A percentile compares a stretch with the other conserved stretches of the same genome.
Evolutionary conservation across 1,139 yeast species (phyloP).

Genomic region (Wickerhamiella infanticola): DNA sequence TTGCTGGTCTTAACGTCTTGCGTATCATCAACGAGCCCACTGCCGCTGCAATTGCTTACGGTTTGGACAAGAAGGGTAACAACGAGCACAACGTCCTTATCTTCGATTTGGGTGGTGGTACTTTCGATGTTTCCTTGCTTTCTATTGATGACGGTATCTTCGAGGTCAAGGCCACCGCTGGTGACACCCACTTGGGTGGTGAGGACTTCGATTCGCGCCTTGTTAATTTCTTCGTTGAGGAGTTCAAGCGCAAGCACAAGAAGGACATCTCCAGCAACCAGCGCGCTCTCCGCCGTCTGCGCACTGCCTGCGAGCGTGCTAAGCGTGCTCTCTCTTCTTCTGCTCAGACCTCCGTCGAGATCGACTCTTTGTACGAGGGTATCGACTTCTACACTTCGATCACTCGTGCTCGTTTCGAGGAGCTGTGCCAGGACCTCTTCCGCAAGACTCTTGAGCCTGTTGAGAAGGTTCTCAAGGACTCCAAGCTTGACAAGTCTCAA

Average conservation of each 20-base stretch:
- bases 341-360: slow-evolving; percentile 92
- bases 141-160: slow-evolving; percentile 98
- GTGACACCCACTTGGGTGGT: slow-evolving; percentile 99
- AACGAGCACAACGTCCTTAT: slow-evolving; percentile 75
- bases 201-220: slow-evolving; percentile 97
- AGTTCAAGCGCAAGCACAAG: slow-evolving; percentile 95
- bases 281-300: slow-evolving; percentile 94
- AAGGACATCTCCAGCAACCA: slow-evolving; percentile 80
- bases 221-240: slow-evolving; percentile 84
- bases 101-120: slow-evolving; percentile 97
- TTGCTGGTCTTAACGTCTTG: slow-evolving; percentile 86
- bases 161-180: slow-evolving; percentile 99
- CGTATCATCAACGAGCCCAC: slow-evolving; percentile 94
- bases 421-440: slow-evolving; percentile 88
- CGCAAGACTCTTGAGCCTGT: slow-evolving; percentile 94
- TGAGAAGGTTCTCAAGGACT: slow-evolving; percentile 93
- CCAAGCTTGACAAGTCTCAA: slow-evolving; percentile 75
- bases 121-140: slow-evolving; percentile 93
- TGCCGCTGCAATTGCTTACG: slow-evolving; percentile 96
- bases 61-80: slow-evolving; percentile 82
- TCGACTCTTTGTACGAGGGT: slow-evolving; percentile 93
- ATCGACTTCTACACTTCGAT: slow-evolving; percentile 91
- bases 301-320: slow-evolving; percentile 99
- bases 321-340: slow-evolving; percentile 97
- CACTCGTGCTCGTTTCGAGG: slow-evolving; percentile 99